Evolutionary conservation across 768 basidiomycete genomes (phyloP), one percentile per base, ranked within the genome.

Genomic region (Chlorophyllum brunneum): DNA sequence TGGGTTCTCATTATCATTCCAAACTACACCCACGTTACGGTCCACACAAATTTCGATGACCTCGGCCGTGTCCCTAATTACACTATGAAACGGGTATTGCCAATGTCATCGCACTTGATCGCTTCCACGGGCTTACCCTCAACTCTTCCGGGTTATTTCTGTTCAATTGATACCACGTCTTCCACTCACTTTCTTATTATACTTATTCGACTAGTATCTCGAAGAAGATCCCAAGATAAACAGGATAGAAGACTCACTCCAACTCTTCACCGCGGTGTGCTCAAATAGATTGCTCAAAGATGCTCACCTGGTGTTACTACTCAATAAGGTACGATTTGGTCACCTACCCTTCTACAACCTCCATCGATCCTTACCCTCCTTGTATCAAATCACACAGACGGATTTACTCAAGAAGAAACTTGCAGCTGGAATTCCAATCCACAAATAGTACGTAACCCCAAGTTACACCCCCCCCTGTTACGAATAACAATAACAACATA

Each of bases 191-290:
- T 29, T 11, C 18, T 18, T 31, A 22, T 31, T 23, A 0, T 23
- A 18, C 16, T 45, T 11, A 34, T 41, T 27, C 7, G 23, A 40
- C 34, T 26, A 91, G 86, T 90, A 88, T 65, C 78, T 92, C 8
- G 86, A 90, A 59, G 90, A 92, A 70, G 89, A 92, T 63, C 76
- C 82, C 4, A 78, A 80, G 56, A 84, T 85, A 42, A 92, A 92
- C 62, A 72, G 89, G 58, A 84, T 92, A 55, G 82, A 89, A 55
- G 90, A 92, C 66, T 91, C 89, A 1, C 72, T 92, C 16, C 85
- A 87, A 59, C 75, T 92, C 8, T 90, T 88, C 67, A 83, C 81
- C 4, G 69, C 80, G 11, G 81, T 92, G 54, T 91, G 88, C 62
- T 74, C 84, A 44, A 91, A 91, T 62, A 80, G 79, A 59, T 79